Base-by-base conservation (phyloP, 345 rosid genomes). In the Syzygium jambos region DNA sequence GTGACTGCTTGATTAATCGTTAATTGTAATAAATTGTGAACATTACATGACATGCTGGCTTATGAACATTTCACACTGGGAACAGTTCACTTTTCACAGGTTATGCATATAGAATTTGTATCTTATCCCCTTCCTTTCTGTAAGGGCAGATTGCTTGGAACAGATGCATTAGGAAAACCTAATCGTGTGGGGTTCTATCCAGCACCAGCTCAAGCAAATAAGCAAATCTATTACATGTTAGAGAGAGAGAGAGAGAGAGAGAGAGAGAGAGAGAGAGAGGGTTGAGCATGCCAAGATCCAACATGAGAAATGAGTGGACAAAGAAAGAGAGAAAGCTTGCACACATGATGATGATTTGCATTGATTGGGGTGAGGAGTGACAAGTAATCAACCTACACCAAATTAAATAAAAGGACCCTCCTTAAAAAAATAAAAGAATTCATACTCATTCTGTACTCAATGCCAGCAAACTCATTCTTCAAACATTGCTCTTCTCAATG, bases 291-390 rank as follows among this genome's bases (percentile, higher is more conserved):
- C 87, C 59, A 59, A 68, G 86, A 73, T 11, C 82, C 49, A 73
- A 73, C 82, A 73, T 73, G 82, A 22, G 82, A 38, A 73, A 87
- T 51, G 49, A 52, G 77, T 61, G 86, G 86, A 78, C 63, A 56
- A 52, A 85, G 59, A 25, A 85, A 34, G 27, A 46, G 54, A 34
- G 49, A 73, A 38, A 73, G 25, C 82, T 73, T 73, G 82, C 49
- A 73, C 49, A 73, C 49, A 73, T 73, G 82, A 73, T 78, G 53
- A 87, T 88, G 86, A 87, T 89, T 92, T 86, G 92, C 93, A 90
- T 91, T 90, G 94, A 92, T 93, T 88, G 92, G 73, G 90, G 88
- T 27, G 91, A 85, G 87, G 87, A 85, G 92, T 90, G 87, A 77
- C 78, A 29, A 78, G 27, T 51, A 91, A 89, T 92, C 93, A 90